Evolutionary conservation across 2,329 filamentous ascomycete species (phyloP).

Genomic region (Juglanconis oblonga): DNA sequence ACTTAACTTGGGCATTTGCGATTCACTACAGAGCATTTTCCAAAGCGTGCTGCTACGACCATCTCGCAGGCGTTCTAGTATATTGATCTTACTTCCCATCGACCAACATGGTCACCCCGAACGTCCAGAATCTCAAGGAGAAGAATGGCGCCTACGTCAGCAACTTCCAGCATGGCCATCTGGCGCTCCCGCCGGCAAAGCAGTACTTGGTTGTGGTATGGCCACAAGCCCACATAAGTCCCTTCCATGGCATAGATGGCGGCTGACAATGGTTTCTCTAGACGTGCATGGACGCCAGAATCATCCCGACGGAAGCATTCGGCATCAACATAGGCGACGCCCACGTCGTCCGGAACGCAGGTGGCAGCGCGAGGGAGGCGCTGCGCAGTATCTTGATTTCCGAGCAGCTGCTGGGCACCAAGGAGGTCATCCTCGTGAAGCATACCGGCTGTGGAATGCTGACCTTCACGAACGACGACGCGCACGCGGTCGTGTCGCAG

Average conservation of each 20-base stretch:
- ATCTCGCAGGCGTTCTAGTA: not conserved
- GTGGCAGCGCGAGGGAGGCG: slow-evolving; percentile 64
- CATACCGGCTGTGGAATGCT: slow-evolving; percentile 77
- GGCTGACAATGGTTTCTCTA: slow-evolving; percentile 31
- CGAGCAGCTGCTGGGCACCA: slow-evolving; percentile 73
- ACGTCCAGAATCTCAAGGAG: slow-evolving; percentile 27
- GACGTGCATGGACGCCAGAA: slow-evolving; percentile 80
- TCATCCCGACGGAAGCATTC: slow-evolving; percentile 66
- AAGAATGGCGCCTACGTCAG: slow-evolving; percentile 26
- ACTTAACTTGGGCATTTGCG: too few species aligned
- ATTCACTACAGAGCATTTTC: too few species aligned
- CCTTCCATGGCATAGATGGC: slow-evolving; percentile 15
- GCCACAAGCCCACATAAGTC: not conserved
- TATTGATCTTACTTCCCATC: not conserved
- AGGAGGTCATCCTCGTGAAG: slow-evolving; percentile 72
- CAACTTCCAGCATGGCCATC: slow-evolving; percentile 61
- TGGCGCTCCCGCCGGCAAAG: slow-evolving; percentile 67
- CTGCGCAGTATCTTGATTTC: slow-evolving; percentile 75
- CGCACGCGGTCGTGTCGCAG: slow-evolving; percentile 52
- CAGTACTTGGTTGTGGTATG: slow-evolving; percentile 60
- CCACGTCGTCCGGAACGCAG: slow-evolving; percentile 75
- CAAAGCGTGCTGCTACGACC: not conserved
- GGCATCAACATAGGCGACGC: slow-evolving; percentile 72
- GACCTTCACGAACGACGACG: slow-evolving; percentile 60
- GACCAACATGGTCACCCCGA: slow-evolving; percentile 20